These are phyloP conservation scores for Solanum tarijense DNA, from an alignment of 257 asterid species.

Conservation along the genomic window DNA sequence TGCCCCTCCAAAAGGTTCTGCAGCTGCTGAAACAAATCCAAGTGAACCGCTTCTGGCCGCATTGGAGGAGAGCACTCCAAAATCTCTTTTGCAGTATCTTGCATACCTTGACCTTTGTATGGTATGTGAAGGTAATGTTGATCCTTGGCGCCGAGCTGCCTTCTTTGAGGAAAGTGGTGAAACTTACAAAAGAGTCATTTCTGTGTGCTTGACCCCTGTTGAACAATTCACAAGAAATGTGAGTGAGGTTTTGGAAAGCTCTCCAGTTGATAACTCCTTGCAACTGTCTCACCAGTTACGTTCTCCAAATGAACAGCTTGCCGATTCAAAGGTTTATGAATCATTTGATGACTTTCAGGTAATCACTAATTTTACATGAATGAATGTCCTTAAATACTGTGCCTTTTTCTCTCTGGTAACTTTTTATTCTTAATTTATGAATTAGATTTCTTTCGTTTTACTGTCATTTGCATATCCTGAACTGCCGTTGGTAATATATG, in stretches of 20 bases:
- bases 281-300: constrained; percentile 65
- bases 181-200: constrained; percentile 71
- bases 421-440: not conserved
- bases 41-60: constrained; percentile 70
- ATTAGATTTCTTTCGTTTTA: not conserved
- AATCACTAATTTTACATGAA: constrained; percentile 6
- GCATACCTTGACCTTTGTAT: constrained; percentile 91
- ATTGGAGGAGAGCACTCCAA: constrained; percentile 72
- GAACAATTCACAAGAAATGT: constrained; percentile 54
- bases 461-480: not conserved
- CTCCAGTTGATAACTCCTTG: constrained; percentile 44
- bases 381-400: not conserved
- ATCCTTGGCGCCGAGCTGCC: constrained; percentile 98
- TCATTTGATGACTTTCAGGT: constrained; percentile 78
- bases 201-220: constrained; percentile 61
- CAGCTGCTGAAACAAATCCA: constrained; percentile 96
- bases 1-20: constrained; percentile 97
- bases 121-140: constrained; percentile 85
- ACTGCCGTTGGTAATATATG: not conserved
- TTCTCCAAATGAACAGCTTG: constrained; percentile 53
- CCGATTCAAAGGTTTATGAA: constrained; percentile 42
- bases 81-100: constrained; percentile 78
- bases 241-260: constrained; percentile 55
- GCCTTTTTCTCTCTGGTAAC: not conserved
- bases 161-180: constrained; percentile 91